Evolutionary conservation across 371 early-diverging fungal species (phyloP).

Genomic region (Mucor velutinosus): DNA sequence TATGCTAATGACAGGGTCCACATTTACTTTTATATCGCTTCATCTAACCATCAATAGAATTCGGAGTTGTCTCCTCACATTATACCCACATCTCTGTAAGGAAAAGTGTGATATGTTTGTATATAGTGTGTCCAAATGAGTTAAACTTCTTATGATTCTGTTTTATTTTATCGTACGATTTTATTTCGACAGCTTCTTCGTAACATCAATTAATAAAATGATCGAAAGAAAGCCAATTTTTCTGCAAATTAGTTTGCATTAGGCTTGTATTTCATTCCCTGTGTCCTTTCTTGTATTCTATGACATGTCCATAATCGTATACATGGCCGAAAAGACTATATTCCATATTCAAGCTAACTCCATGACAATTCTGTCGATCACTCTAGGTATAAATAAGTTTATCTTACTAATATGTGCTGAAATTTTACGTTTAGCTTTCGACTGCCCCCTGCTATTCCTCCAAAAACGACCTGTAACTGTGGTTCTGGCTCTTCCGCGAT

Average conservation of each 20-base stretch:
- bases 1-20: conserved; percentile 1
- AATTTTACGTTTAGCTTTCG: too few relatives aligned
- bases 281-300: too few relatives aligned
- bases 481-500: too few relatives aligned
- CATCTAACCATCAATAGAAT: background rate
- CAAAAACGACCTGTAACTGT: too few relatives aligned
- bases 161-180: background rate
- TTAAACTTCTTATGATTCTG: background rate
- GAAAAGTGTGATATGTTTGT: background rate
- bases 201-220: background rate
- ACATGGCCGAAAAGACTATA: too few relatives aligned
- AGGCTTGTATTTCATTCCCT: too few relatives aligned
- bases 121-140: background rate
- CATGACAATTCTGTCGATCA: too few relatives aligned
- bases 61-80: background rate
- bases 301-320: too few relatives aligned
- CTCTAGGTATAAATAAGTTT: too few relatives aligned
- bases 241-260: background rate
- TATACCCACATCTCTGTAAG: background rate
- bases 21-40: background rate
- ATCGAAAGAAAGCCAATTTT: background rate
- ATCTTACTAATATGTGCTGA: too few relatives aligned
- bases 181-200: background rate
- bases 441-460: too few relatives aligned
- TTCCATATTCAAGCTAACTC: too few relatives aligned